phyloP scores from a whole-genome alignment of 345 rosid species.

The Dimocarpus longan region DNA sequence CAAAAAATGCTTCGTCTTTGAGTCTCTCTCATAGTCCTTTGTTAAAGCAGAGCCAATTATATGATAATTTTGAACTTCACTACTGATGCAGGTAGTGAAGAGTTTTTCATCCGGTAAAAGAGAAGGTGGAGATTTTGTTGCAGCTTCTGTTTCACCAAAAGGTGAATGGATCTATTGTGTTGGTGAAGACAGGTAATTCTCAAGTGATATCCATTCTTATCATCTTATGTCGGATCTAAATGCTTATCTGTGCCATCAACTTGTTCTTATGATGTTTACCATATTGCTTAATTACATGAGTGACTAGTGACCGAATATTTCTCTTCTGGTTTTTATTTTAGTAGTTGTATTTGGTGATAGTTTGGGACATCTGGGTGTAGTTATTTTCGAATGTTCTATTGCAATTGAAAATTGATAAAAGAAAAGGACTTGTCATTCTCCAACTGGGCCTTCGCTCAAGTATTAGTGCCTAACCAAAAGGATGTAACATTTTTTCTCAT shows the following conservation, averaged over 20 bases:
- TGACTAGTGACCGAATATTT: background rate
- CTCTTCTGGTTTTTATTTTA: background rate
- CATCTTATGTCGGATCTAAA: background rate
- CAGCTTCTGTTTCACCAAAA: slow-evolving; percentile 92
- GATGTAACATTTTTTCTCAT: background rate
- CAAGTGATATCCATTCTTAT: background rate
- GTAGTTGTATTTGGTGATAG: background rate
- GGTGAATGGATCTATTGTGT: slow-evolving; percentile 97
- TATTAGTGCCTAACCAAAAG: background rate
- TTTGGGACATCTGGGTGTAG: slow-evolving; percentile 7
- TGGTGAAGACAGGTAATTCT: slow-evolving; percentile 82
- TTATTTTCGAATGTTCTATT: background rate
- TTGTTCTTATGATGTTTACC: background rate
- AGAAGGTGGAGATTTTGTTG: slow-evolving; percentile 94
- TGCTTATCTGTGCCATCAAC: background rate
- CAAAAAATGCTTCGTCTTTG: background rate
- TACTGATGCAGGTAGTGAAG: slow-evolving; percentile 76
- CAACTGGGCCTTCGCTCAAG: background rate
- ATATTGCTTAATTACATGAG: background rate
- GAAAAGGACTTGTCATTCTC: background rate
- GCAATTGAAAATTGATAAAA: background rate
- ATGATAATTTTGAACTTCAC: slow-evolving; percentile 23
- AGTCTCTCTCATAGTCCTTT: background rate
- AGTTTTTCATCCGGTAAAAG: slow-evolving; percentile 98
- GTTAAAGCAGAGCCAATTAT: slow-evolving; percentile 18